Percentiles rank a stretch among this genome's conserved stretches.
These are phyloP conservation scores for Aspergillus bridgeri DNA, from an alignment of 495 filamentous ascomycete species.

Conservation along the genomic window DNA sequence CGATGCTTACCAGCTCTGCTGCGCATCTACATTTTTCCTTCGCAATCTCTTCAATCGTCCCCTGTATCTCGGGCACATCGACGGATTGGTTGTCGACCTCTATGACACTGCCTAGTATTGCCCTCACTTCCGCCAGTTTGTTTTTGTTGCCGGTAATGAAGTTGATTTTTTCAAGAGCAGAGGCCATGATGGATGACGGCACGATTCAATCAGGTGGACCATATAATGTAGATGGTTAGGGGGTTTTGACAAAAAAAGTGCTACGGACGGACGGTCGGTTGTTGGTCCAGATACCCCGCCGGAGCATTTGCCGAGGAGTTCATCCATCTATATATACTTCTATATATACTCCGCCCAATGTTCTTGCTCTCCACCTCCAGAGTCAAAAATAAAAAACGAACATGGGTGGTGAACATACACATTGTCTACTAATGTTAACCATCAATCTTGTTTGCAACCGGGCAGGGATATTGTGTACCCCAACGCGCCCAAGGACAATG, in stretches of 20 bases:
- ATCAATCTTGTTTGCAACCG: no score
- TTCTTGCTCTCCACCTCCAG: no score
- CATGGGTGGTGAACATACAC: no score
- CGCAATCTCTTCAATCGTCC: conserved; percentile 86
- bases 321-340: no score
- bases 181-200: conserved; percentile 16
- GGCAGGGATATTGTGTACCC: no score
- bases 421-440: no score
- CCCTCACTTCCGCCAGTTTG: conserved; percentile 83
- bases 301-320: background rate
- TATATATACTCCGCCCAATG: no score
- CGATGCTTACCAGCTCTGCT: conserved; percentile 34
- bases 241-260: background rate
- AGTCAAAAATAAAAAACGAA: no score
- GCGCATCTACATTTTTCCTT: conserved; percentile 81
- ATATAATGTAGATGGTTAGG: background rate
- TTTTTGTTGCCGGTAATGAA: conserved; percentile 97
- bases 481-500: no score
- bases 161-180: conserved; percentile 51
- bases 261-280: background rate
- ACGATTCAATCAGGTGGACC: conserved; percentile 8
- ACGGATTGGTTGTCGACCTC: conserved; percentile 68
- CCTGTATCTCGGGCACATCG: conserved; percentile 87
- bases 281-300: background rate
- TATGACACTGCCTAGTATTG: conserved; percentile 74